A percentile compares a stretch with the other conserved stretches of the same genome.
These are phyloP conservation scores for Coemansia sp. DNA, from an alignment of 192 early-diverging fungal species.

Conservation along the genomic window DNA sequence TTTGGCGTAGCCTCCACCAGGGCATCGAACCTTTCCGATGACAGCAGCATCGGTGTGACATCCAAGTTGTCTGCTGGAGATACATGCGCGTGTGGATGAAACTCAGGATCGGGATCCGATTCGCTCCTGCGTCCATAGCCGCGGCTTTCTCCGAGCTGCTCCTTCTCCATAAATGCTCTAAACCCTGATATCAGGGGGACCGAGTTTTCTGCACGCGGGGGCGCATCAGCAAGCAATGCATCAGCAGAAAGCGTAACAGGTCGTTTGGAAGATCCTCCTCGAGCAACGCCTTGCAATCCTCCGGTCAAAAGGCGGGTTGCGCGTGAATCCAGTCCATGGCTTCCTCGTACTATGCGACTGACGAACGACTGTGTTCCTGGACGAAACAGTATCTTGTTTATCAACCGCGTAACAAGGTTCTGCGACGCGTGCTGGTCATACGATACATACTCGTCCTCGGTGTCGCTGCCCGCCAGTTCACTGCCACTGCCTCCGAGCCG, in stretches of 20 bases:
- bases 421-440: constrained; percentile 21
- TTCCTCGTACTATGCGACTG: constrained; percentile 19
- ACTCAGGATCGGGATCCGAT: not conserved
- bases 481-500: constrained; percentile 4
- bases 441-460: not conserved
- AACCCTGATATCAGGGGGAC: constrained; percentile 32
- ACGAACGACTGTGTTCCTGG: constrained; percentile 22
- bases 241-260: not conserved
- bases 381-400: constrained; percentile 38
- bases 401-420: constrained; percentile 26
- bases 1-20: constrained; percentile 18
- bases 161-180: constrained; percentile 20
- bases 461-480: constrained; percentile 1
- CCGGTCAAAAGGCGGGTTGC: constrained; percentile 8
- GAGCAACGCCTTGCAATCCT: not conserved
- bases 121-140: not conserved
- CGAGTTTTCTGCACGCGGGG: constrained; percentile 16
- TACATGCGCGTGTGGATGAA: not conserved
- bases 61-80: not conserved
- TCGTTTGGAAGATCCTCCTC: not conserved
- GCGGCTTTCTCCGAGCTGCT: constrained; percentile 2
- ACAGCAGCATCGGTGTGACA: constrained; percentile 7
- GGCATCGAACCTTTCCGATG: constrained; percentile 25
- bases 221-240: constrained; percentile 16
- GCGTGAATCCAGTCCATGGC: constrained; percentile 3